These are phyloP conservation scores for Lipomyces yamanashiensis DNA, from an alignment of 805 yeast species.

Conservation along the genomic window DNA sequence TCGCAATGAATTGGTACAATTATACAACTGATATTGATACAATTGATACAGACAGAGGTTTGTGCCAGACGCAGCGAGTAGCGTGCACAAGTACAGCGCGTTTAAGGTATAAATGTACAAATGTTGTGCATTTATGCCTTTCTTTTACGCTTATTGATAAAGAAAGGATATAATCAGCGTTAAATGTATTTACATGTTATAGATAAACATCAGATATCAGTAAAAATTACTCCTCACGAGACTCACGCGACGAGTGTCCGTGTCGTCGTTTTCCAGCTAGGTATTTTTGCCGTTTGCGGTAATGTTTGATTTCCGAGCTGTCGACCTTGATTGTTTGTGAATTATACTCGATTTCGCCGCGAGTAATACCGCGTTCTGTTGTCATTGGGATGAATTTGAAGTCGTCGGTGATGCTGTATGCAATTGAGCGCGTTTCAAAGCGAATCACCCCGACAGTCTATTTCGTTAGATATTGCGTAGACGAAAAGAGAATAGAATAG, in stretches of 20 bases:
- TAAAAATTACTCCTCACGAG: no score
- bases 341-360: slow-evolving; percentile 22
- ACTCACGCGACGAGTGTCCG: not conserved
- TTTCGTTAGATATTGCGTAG: not conserved
- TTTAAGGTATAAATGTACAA: not conserved
- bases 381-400: slow-evolving; percentile 25
- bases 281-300: slow-evolving; percentile 22
- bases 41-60: no score
- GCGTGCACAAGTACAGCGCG: no score
- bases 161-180: no score
- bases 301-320: slow-evolving; percentile 19
- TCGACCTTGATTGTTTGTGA: slow-evolving; percentile 20
- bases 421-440: slow-evolving; percentile 22
- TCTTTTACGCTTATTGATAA: no score
- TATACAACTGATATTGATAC: no score
- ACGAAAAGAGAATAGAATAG: not conserved
- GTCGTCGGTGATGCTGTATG: slow-evolving; percentile 25
- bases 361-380: slow-evolving; percentile 12
- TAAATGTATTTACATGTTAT: no score
- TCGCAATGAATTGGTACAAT: no score
- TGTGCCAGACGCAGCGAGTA: no score
- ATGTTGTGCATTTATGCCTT: no score
- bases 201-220: no score
- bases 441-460: slow-evolving; percentile 21
- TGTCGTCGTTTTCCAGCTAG: not conserved